Conservation (phyloP, 1,284 basidiomycete genomes). For the Baeospora myosura region DNA sequence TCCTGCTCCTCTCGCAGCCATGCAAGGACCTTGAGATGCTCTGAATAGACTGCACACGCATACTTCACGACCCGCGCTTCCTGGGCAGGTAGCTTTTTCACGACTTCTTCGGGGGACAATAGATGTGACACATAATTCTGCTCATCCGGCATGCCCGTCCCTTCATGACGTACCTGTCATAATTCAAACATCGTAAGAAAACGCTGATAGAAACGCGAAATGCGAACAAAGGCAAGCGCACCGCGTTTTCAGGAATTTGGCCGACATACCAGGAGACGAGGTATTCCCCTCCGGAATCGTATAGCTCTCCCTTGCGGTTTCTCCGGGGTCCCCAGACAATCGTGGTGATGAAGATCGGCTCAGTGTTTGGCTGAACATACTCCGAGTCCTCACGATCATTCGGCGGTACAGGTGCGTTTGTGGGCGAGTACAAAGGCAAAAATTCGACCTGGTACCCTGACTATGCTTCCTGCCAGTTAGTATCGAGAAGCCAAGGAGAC, state of each 20-base stretch:
- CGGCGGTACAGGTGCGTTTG: slow-evolving; percentile 33
- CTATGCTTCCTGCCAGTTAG: slow-evolving; percentile 21
- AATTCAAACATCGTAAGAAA: background rate
- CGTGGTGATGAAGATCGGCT: slow-evolving; percentile 40
- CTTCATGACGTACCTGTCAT: slow-evolving; percentile 34
- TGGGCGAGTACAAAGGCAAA: slow-evolving; percentile 35
- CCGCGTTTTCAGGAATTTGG: slow-evolving; percentile 43
- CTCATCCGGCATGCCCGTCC: slow-evolving; percentile 53
- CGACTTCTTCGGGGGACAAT: slow-evolving; percentile 24
- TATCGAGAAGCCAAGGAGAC: slow-evolving; percentile 2
- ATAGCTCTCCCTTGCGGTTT: slow-evolving; percentile 8
- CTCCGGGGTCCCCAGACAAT: slow-evolving; percentile 22
- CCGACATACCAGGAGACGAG: slow-evolving; percentile 47
- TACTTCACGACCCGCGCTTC: background rate
- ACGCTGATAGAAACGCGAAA: background rate
- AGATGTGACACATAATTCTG: slow-evolving; percentile 34
- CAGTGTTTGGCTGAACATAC: slow-evolving; percentile 25
- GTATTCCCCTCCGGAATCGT: slow-evolving; percentile 36
- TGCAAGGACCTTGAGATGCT: background rate
- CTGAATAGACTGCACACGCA: background rate
- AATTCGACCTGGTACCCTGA: slow-evolving; percentile 47
- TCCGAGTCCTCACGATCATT: slow-evolving; percentile 9
- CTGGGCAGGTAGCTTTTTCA: slow-evolving; percentile 11
- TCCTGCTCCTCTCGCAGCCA: background rate
- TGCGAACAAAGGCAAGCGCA: slow-evolving; percentile 22